Evolutionary conservation across 345 rosid genomes (phyloP).

Genomic region (Salix viminalis): DNA sequence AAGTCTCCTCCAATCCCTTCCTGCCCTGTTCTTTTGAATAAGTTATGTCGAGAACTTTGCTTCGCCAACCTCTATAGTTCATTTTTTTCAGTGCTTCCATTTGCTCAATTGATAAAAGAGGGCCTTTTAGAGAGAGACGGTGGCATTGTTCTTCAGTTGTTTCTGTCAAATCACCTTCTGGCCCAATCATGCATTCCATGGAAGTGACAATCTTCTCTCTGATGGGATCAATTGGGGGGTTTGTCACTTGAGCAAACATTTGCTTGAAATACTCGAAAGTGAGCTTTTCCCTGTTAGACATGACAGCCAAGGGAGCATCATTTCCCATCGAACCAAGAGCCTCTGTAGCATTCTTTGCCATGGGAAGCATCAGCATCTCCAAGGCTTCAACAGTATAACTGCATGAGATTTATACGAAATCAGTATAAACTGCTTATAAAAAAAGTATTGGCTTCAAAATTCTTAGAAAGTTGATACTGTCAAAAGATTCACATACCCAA

Average conservation of each 20-base stretch:
- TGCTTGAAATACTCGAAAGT: conserved; percentile 96
- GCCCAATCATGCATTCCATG: conserved; percentile 99
- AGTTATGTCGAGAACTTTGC: conserved; percentile 87
- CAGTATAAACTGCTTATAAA: not conserved
- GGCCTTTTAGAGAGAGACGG: conserved; percentile 85
- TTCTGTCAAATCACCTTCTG: conserved; percentile 99
- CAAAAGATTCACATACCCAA: conserved; percentile 62
- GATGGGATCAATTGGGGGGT: conserved; percentile 98
- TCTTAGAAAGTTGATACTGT: not conserved
- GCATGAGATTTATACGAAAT: conserved; percentile 13
- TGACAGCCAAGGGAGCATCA: conserved; percentile 95
- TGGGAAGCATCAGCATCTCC: conserved; percentile 97
- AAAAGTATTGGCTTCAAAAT: not conserved
- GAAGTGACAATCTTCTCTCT: conserved; percentile 99
- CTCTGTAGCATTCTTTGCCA: conserved; percentile 95
- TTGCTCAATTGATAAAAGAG: conserved; percentile 73
- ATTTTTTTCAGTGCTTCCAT: conserved; percentile 87
- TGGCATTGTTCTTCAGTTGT: conserved; percentile 95
- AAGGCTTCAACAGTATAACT: conserved; percentile 96
- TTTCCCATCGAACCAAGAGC: conserved; percentile 99
- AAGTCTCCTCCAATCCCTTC: conserved; percentile 85
- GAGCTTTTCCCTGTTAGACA: conserved; percentile 88
- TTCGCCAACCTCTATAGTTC: conserved; percentile 86
- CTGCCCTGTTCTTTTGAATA: conserved; percentile 71
- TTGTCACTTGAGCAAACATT: conserved; percentile 99